These are phyloP conservation scores for Benincasa hispida DNA, from an alignment of 306 rosid species.

Conservation along the genomic window DNA sequence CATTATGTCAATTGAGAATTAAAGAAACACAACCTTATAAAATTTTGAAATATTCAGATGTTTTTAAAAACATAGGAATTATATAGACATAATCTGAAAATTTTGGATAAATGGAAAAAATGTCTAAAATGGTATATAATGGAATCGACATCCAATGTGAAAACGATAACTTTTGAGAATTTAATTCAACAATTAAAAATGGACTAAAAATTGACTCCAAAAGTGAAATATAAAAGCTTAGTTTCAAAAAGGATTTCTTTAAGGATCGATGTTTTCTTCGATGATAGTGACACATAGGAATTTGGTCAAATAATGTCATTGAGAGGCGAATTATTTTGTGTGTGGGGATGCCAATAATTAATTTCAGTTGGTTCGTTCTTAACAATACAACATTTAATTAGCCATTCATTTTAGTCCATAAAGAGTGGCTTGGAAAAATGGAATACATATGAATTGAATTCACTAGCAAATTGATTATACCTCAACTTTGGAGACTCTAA, in stretches of 20 bases:
- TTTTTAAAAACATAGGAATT: too few relatives aligned
- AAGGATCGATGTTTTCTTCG: neutral
- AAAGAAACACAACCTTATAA: too few relatives aligned
- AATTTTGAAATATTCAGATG: too few relatives aligned
- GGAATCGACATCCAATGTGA: neutral
- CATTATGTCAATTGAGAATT: too few relatives aligned
- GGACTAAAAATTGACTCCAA: neutral
- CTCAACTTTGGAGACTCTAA: too few relatives aligned
- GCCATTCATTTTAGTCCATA: neutral
- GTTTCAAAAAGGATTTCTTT: neutral
- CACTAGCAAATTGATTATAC: too few relatives aligned
- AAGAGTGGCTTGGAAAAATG: too few relatives aligned
- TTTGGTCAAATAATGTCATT: neutral
- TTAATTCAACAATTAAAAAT: neutral
- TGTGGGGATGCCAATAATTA: neutral
- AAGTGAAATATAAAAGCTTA: neutral
- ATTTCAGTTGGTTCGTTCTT: neutral
- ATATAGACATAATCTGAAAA: too few relatives aligned
- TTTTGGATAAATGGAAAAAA: too few relatives aligned
- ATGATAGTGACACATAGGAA: neutral
- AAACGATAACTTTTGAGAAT: neutral
- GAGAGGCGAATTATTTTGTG: neutral
- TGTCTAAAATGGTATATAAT: too few relatives aligned
- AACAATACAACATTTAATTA: neutral
- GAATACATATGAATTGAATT: too few relatives aligned